Conservation (phyloP, 495 filamentous ascomycete species). For the Hapsidospora chrysogenum region DNA sequence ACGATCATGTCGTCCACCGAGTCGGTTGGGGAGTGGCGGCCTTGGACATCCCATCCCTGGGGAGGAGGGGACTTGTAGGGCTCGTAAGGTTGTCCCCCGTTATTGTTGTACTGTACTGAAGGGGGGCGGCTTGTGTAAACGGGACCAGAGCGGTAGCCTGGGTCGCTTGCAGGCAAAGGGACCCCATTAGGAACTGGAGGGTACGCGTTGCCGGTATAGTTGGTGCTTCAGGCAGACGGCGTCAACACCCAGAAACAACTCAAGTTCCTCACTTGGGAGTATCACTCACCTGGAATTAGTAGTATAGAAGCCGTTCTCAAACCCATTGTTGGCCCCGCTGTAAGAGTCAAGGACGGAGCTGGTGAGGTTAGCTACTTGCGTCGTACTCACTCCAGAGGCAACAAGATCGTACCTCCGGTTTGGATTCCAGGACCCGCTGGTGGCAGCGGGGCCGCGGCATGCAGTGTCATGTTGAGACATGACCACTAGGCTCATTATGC, state of each 20-base stretch:
- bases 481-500: constrained; percentile 3
- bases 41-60: constrained; percentile 21
- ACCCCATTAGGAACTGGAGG: no score
- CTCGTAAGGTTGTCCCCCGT: constrained; percentile 10
- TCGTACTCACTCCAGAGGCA: no score
- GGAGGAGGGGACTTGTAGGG: constrained; percentile 17
- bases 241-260: no score
- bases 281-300: not conserved
- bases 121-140: no score
- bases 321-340: not conserved
- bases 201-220: no score
- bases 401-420: constrained; percentile 28
- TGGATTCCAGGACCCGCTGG: constrained; percentile 26
- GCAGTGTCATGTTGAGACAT: constrained; percentile 27
- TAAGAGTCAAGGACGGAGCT: not conserved
- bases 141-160: no score
- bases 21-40: constrained; percentile 26
- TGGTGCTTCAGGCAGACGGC: no score
- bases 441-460: constrained; percentile 20
- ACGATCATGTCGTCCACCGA: constrained; percentile 30
- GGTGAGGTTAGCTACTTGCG: constrained; percentile 13
- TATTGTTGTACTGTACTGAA: no score
- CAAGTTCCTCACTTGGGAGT: no score
- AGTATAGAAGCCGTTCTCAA: not conserved
- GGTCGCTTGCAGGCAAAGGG: no score